phyloP scores from a whole-genome alignment of 2,329 filamentous ascomycete species.

The Exserohilum turcica region DNA sequence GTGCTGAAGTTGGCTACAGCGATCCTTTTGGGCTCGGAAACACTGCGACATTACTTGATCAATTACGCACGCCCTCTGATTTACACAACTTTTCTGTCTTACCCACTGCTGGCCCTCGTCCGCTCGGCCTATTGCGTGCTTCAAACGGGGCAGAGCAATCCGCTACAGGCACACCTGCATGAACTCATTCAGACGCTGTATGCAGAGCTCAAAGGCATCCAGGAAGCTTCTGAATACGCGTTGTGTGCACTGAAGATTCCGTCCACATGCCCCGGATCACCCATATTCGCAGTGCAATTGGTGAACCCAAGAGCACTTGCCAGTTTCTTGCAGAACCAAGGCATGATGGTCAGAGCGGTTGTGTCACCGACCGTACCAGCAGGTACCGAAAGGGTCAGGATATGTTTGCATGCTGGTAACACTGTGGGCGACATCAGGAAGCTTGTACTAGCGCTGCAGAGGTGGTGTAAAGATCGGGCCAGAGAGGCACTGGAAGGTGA shows the following conservation, averaged over 20 bases:
- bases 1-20: constrained; percentile 20
- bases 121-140: constrained; percentile 41
- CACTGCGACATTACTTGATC: constrained; percentile 42
- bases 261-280: constrained; percentile 31
- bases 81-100: constrained; percentile 51
- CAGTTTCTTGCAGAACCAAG: constrained; percentile 29
- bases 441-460: constrained; percentile 38
- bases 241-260: constrained; percentile 28
- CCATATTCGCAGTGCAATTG: constrained; percentile 44
- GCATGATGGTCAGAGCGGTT: constrained; percentile 47
- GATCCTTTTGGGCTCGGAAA: constrained; percentile 38
- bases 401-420: constrained; percentile 52
- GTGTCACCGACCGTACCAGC: constrained; percentile 50
- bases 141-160: constrained; percentile 21
- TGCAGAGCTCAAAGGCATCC: constrained; percentile 19
- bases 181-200: constrained; percentile 31
- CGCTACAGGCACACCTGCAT: constrained; percentile 33
- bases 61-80: constrained; percentile 50
- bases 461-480: constrained; percentile 33
- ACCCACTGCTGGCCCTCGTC: constrained; percentile 50
- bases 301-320: constrained; percentile 36
- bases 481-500: neutral
- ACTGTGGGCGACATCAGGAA: constrained; percentile 44
- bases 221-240: constrained; percentile 14
- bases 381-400: constrained; percentile 47